Conservation (phyloP, 176 grass and related monocot genomes). For the Raddia distichophylla region DNA sequence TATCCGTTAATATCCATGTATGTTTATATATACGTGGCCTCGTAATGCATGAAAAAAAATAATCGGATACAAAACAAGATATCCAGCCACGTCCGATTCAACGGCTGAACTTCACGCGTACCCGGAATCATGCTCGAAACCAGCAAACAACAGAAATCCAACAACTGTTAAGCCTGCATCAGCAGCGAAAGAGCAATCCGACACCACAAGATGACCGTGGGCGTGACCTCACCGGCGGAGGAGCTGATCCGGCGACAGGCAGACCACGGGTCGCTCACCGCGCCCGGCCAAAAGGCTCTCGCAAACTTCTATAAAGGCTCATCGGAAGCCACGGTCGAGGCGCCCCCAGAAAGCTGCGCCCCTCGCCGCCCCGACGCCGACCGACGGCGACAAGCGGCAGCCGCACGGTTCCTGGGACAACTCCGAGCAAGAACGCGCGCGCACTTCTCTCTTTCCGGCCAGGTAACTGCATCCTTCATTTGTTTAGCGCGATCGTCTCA, state of each 20-base stretch:
- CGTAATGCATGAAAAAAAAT: too few relatives aligned
- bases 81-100: too few relatives aligned
- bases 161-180: neutral
- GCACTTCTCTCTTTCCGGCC: neutral
- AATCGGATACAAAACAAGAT: too few relatives aligned
- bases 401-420: neutral
- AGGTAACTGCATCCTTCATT: neutral
- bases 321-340: slow-evolving; percentile 33
- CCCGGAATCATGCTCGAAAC: neutral
- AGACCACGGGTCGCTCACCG: neutral
- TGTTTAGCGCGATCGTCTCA: neutral
- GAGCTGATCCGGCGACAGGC: slow-evolving; percentile 7
- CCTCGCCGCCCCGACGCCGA: slow-evolving; percentile 23
- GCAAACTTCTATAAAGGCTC: slow-evolving; percentile 27
- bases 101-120: too few relatives aligned
- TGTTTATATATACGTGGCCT: too few relatives aligned
- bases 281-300: slow-evolving; percentile 6
- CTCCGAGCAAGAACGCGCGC: neutral
- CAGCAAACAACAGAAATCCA: neutral
- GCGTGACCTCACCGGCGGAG: slow-evolving; percentile 41
- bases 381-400: neutral
- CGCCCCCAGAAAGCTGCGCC: slow-evolving; percentile 34
- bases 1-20: too few relatives aligned
- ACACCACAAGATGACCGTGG: neutral
- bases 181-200: neutral